Evolutionary conservation across 176 grass and related monocot species (phyloP), one percentile per base, ranked within the genome.

Genomic region (Carex littledalei): DNA sequence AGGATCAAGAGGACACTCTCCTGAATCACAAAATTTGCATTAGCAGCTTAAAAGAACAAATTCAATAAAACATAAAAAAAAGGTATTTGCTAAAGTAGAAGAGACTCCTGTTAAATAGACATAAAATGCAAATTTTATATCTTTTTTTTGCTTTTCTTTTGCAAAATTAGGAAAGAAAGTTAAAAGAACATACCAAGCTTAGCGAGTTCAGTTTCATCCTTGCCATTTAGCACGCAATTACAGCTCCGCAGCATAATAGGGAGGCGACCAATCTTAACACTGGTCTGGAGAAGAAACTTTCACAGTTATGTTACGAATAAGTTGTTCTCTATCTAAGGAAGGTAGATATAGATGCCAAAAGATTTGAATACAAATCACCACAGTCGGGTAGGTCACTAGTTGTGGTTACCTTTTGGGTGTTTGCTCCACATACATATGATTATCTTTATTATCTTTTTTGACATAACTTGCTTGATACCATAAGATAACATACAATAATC

Each of bases 1-100:
- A 81, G 91, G 93, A 84, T 98, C 96, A 85, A 98, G 93, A 84
- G 95, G 96, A 56, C 96, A 98, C 78, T 97, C 92, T 41, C 94
- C 94, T 97, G 37, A 55, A 24, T 85, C 72, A 87, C 7, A 84
- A 67, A 41, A 76, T 58, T 78, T 39, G 75, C 79, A 76, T 14
- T 53, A 88, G 22, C 1, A 76, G 47, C 22, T 67, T 20, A 88
- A 74, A 53, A 73, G 12, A 47, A 85, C 16, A 50, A 66, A 32
- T 58, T 87, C 64, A 66, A 49, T 83, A 81, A 67, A 67, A 83
- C 12, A 76, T 76, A 2, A 32, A 32, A 8, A 34, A 50, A 55
- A 43, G 41, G 49, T 56, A 31, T 77, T 77, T 47, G 20, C 22
- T 31, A 77, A 47, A 56, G 45, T 2, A 31, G 14, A 77, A 50